Conservation (phyloP, 495 filamentous ascomycete species). For the Aspergillus asperescens region DNA sequence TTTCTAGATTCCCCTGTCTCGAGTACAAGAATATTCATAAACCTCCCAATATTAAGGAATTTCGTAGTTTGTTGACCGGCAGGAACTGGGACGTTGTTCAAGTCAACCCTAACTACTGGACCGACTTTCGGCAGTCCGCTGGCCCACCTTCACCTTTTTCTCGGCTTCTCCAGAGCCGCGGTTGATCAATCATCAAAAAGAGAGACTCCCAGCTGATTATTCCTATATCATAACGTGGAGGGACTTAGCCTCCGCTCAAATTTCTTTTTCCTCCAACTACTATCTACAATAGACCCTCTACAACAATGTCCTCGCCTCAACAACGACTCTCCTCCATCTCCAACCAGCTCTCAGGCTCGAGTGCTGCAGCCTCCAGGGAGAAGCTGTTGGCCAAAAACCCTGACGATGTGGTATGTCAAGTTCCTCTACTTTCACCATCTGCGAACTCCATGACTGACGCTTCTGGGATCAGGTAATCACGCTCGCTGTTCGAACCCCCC, state of each 20-base stretch:
- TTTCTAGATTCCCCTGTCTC: no score
- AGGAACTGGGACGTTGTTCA: no score
- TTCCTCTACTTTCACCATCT: not conserved
- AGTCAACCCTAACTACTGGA: no score
- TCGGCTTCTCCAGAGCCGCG: slow-evolving; percentile 19
- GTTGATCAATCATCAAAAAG: slow-evolving; percentile 7
- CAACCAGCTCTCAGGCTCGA: slow-evolving; percentile 33
- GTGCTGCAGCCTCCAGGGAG: slow-evolving; percentile 28
- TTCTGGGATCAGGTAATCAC: slow-evolving; percentile 66
- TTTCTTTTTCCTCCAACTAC: not conserved
- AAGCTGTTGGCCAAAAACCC: slow-evolving; percentile 36
- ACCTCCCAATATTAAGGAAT: no score
- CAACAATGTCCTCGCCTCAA: slow-evolving; percentile 39
- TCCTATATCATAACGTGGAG: slow-evolving; percentile 1
- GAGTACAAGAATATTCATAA: no score
- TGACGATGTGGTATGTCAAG: slow-evolving; percentile 40
- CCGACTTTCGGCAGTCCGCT: slow-evolving; percentile 15
- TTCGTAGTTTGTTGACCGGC: no score
- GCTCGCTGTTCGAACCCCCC: slow-evolving; percentile 69
- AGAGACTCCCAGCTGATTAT: slow-evolving; percentile 1
- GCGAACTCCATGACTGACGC: not conserved
- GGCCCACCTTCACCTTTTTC: not conserved
- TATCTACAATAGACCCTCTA: not conserved
- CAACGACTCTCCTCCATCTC: slow-evolving; percentile 39
- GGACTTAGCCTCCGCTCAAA: not conserved